Percentiles rank a stretch among this genome's conserved stretches.
Evolutionary conservation across 2,329 filamentous ascomycete species (phyloP).

Genomic region (Septoria petroselini): DNA sequence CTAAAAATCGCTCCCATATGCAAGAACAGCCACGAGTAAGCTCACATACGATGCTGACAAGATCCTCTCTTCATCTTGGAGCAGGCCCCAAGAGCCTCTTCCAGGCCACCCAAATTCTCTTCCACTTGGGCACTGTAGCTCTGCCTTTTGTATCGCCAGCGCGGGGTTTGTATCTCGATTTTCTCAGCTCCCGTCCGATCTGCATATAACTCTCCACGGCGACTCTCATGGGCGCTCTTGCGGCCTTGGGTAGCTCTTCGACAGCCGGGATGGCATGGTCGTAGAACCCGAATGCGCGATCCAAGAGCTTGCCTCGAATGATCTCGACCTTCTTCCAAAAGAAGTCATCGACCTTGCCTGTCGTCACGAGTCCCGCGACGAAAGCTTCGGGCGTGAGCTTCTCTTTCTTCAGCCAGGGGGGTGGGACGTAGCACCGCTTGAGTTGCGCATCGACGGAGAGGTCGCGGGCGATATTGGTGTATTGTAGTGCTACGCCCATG

Average conservation of each 20-base stretch:
- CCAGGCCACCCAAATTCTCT: conserved; percentile 58
- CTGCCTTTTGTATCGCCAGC: conserved; percentile 45
- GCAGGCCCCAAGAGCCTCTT: conserved; percentile 46
- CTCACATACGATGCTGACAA: background rate
- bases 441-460: conserved; percentile 65
- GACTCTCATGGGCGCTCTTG: conserved; percentile 62
- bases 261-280: conserved; percentile 55
- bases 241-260: conserved; percentile 58
- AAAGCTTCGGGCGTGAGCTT: conserved; percentile 56
- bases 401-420: conserved; percentile 59
- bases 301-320: conserved; percentile 55
- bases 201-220: conserved; percentile 75
- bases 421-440: conserved; percentile 66
- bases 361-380: conserved; percentile 41
- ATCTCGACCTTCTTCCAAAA: conserved; percentile 47
- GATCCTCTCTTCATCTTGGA: conserved; percentile 2
- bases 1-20: background rate
- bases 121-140: conserved; percentile 48
- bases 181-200: conserved; percentile 62
- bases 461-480: conserved; percentile 73
- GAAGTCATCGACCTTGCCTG: conserved; percentile 40
- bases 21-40: background rate
- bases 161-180: conserved; percentile 34
- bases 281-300: conserved; percentile 62
- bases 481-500: conserved; percentile 74